Conservation (phyloP, 768 basidiomycete genomes). For the Amanita fuliginea region DNA sequence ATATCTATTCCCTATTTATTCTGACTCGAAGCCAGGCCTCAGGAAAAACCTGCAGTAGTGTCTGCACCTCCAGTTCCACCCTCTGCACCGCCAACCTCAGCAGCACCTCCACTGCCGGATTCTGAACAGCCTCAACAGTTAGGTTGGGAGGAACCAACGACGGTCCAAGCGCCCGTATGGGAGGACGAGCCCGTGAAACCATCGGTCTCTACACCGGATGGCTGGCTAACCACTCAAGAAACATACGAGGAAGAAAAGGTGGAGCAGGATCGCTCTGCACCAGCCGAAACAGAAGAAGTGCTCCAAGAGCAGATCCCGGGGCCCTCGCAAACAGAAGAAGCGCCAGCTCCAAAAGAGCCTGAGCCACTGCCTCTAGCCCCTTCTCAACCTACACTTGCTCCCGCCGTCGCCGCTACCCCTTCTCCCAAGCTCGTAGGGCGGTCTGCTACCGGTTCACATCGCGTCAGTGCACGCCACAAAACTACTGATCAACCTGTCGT, state of each 20-base stretch:
- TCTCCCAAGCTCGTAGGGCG: slow-evolving; percentile 45
- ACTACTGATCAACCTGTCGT: slow-evolving; percentile 70
- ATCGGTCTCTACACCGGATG: slow-evolving; percentile 18
- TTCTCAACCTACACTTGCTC: slow-evolving; percentile 16
- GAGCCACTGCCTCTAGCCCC: slow-evolving; percentile 22
- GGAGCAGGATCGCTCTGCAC: slow-evolving; percentile 8
- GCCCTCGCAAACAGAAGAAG: not conserved
- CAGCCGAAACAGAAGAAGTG: slow-evolving; percentile 8
- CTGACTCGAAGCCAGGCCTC: slow-evolving; percentile 28
- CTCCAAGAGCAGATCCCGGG: not conserved
- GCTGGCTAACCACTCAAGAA: slow-evolving; percentile 22
- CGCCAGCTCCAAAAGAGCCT: slow-evolving; percentile 3
- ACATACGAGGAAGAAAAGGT: slow-evolving; percentile 10
- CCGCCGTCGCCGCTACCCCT: slow-evolving; percentile 28
- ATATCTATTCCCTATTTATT: not conserved
- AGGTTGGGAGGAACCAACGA: slow-evolving; percentile 68
- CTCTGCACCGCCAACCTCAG: slow-evolving; percentile 14
- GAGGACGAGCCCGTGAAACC: slow-evolving; percentile 51
- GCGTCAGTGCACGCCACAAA: slow-evolving; percentile 56
- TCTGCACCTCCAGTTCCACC: slow-evolving; percentile 24
- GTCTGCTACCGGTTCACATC: slow-evolving; percentile 40
- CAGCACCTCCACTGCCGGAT: not conserved
- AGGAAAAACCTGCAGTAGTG: slow-evolving; percentile 47
- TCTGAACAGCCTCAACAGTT: slow-evolving; percentile 21
- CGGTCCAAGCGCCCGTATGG: slow-evolving; percentile 56